These are phyloP conservation scores for Russula emetica DNA, from an alignment of 768 basidiomycete species.

Conservation along the genomic window DNA sequence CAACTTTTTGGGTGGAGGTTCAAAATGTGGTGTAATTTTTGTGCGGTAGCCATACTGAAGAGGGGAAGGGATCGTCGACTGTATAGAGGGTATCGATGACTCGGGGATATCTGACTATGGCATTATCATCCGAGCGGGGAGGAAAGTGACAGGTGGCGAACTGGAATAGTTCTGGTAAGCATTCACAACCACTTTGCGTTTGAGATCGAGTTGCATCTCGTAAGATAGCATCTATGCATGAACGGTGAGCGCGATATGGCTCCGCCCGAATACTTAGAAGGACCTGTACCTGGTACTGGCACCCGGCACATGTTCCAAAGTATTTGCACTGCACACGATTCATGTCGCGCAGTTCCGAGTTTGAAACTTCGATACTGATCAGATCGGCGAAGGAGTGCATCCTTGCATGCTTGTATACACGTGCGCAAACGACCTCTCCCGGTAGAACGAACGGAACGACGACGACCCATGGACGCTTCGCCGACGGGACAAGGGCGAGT, in stretches of 20 bases:
- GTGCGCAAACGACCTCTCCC: conserved; percentile 70
- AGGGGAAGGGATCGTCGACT: conserved; percentile 79
- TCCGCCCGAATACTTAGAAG: not conserved
- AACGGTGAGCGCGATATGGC: not conserved
- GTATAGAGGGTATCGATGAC: conserved; percentile 57
- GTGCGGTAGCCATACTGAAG: conserved; percentile 90
- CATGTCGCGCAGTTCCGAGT: conserved; percentile 59
- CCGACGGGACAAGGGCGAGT: conserved; percentile 49
- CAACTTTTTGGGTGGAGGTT: conserved; percentile 54
- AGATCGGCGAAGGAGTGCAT: conserved; percentile 77
- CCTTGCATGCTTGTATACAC: conserved; percentile 65
- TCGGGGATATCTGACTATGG: conserved; percentile 47
- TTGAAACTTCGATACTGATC: conserved; percentile 59
- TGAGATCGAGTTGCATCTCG: conserved; percentile 77
- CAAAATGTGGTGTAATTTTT: conserved; percentile 97
- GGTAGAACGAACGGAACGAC: conserved; percentile 82
- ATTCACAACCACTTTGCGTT: conserved; percentile 78
- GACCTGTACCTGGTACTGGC: conserved; percentile 83
- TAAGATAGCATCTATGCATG: conserved; percentile 77
- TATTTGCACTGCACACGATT: conserved; percentile 71
- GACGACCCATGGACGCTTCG: conserved; percentile 68
- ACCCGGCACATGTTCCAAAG: conserved; percentile 87
- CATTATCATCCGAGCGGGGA: conserved; percentile 3
- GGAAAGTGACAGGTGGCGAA: conserved; percentile 28
- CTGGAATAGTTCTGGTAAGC: conserved; percentile 78